A percentile compares a stretch with the other conserved stretches of the same genome.
Evolutionary conservation across 805 yeast genomes (phyloP).

Genomic region (Dipodascopsis tothii): DNA sequence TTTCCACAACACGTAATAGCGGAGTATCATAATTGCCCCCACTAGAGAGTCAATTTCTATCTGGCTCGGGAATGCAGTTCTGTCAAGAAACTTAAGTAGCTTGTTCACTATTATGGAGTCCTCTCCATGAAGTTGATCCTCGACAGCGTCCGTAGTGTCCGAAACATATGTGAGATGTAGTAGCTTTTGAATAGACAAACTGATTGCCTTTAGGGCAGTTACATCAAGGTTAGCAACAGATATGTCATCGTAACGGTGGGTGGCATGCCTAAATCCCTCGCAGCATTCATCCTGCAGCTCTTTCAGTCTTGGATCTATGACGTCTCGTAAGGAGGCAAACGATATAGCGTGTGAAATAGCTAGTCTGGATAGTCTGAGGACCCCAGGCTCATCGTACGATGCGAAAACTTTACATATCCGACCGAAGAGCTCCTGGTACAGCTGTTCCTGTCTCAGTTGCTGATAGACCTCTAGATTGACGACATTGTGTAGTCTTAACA

Average conservation of each 20-base stretch:
- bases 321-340: constrained; percentile 9
- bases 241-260: constrained; percentile 1
- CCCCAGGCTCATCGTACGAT: constrained; percentile 4
- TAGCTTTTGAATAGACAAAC: constrained; percentile 1
- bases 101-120: constrained; percentile 1
- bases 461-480: constrained; percentile 23
- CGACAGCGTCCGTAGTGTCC: constrained; percentile 4
- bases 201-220: background rate
- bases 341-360: constrained; percentile 9
- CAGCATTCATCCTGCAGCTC: constrained; percentile 14
- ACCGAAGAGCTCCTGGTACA: constrained; percentile 27
- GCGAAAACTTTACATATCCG: constrained; percentile 4
- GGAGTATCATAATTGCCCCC: constrained; percentile 2
- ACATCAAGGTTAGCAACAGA: constrained; percentile 3
- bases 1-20: constrained; percentile 15
- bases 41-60: constrained; percentile 1
- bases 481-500: constrained; percentile 22
- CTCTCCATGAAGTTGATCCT: constrained; percentile 3
- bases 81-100: constrained; percentile 3
- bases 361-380: constrained; percentile 11
- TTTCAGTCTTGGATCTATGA: constrained; percentile 5
- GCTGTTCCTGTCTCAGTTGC: constrained; percentile 18
- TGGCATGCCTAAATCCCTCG: background rate
- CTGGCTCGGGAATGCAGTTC: background rate
- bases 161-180: constrained; percentile 8